Evolutionary conservation across 805 yeast genomes (phyloP).

Genomic region (Teunomyces cretensis): DNA sequence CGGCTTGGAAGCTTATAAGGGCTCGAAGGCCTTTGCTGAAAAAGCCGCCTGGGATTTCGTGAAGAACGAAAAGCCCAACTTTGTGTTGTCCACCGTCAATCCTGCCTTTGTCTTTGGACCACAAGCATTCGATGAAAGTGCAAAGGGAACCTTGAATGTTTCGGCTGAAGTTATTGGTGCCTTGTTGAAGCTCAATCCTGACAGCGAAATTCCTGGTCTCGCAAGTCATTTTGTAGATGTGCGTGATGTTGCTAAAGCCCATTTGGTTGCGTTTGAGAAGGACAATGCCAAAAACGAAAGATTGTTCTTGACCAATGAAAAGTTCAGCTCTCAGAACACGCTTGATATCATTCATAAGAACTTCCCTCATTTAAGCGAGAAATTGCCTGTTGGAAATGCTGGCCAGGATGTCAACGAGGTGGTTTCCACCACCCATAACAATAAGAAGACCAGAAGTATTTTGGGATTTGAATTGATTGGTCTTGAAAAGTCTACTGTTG

Average conservation of each 20-base stretch:
- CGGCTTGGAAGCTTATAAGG: constrained; percentile 11
- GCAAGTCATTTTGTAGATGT: constrained; percentile 21
- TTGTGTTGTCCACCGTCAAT: constrained; percentile 7
- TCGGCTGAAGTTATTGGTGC: constrained; percentile 13
- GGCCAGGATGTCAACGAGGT: constrained; percentile 5
- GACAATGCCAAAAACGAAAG: constrained; percentile 23
- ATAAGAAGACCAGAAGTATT: constrained; percentile 15
- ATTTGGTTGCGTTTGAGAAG: constrained; percentile 13
- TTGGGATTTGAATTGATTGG: constrained; percentile 19
- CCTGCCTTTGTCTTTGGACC: constrained; percentile 28
- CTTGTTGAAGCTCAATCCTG: constrained; percentile 9
- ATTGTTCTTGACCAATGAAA: constrained; percentile 22
- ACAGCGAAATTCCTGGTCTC: neutral
- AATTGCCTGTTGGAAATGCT: constrained; percentile 17
- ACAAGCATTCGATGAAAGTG: constrained; percentile 14
- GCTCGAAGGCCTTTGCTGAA: constrained; percentile 13
- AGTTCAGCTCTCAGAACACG: constrained; percentile 18
- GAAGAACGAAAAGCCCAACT: constrained; percentile 6
- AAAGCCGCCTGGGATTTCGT: constrained; percentile 16
- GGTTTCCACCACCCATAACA: constrained; percentile 7
- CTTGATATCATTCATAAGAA: constrained; percentile 18
- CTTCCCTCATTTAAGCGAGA: constrained; percentile 20
- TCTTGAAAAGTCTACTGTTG: constrained; percentile 20
- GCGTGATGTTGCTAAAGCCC: constrained; percentile 16
- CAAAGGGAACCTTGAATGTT: constrained; percentile 11